phyloP scores from a whole-genome alignment of 2,329 filamentous ascomycete species.

The Colletotrichum simmondsii region DNA sequence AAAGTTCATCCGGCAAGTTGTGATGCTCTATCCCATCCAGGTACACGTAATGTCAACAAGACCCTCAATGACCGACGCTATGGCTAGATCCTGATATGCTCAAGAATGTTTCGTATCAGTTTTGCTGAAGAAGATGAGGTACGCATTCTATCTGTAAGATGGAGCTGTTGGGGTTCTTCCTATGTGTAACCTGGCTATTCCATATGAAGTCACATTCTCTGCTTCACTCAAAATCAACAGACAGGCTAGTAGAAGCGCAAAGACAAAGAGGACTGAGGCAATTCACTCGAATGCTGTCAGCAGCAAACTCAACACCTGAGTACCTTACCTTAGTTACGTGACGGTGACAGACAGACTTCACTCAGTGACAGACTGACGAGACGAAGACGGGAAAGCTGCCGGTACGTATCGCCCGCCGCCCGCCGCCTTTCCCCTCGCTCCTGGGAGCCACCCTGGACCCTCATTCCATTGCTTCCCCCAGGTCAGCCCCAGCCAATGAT shows the following conservation, averaged over 20 bases:
- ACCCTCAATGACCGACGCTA: not conserved
- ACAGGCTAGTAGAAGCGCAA: not conserved
- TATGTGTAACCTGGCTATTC: too few species aligned
- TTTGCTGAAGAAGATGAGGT: conserved; percentile 15
- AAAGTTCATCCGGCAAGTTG: not conserved
- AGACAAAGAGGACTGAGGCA: not conserved
- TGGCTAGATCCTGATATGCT: not conserved
- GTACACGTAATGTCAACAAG: not conserved
- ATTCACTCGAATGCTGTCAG: not conserved
- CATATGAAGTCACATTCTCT: not conserved
- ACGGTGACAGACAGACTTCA: not conserved
- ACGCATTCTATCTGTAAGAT: not conserved
- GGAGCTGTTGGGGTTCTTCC: not conserved
- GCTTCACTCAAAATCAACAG: not conserved
- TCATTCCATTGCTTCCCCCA: not conserved
- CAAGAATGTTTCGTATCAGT: conserved; percentile 8
- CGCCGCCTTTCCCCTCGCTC: not conserved
- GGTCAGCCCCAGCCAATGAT: conserved; percentile 10
- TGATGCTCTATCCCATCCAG: not conserved
- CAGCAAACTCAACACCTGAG: not conserved
- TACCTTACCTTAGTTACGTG: too few species aligned
- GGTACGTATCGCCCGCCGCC: not conserved
- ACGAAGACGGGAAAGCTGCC: not conserved
- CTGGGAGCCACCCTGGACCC: not conserved
- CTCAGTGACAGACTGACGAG: not conserved